Evolutionary conservation across 768 basidiomycete genomes (phyloP).

Genomic region (Rhodosporidiobolus sp.): DNA sequence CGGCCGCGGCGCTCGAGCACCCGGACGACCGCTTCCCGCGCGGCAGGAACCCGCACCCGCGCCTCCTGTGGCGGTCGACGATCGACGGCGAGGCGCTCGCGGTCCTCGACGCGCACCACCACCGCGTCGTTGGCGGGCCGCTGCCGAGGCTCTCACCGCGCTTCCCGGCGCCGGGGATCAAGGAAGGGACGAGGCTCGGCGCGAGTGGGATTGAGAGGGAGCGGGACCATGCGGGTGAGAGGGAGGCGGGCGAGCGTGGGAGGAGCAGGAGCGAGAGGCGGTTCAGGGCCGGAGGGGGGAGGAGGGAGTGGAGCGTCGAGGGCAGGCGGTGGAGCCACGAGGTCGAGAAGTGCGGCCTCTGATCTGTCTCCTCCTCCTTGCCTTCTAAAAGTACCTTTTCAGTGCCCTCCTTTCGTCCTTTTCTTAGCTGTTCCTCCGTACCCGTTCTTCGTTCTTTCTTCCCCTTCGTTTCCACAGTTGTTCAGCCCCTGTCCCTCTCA

Average conservation of each 20-base stretch:
- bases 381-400: no score
- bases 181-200: neutral
- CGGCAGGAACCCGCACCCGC: constrained; percentile 21
- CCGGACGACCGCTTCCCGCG: constrained; percentile 12
- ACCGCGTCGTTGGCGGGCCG: constrained; percentile 20
- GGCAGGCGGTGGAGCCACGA: constrained; percentile 26
- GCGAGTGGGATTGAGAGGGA: constrained; percentile 17
- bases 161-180: no score
- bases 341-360: constrained; percentile 29
- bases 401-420: no score
- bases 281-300: neutral
- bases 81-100: constrained; percentile 19
- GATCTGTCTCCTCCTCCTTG: neutral
- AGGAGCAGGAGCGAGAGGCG: constrained; percentile 17
- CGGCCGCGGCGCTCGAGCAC: neutral
- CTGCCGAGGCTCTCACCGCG: constrained; percentile 12
- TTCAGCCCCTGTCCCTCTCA: no score
- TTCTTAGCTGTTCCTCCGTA: no score
- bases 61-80: constrained; percentile 26
- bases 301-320: constrained; percentile 13
- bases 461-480: no score
- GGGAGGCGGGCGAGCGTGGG: constrained; percentile 14
- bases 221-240: constrained; percentile 19
- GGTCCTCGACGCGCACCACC: constrained; percentile 29
- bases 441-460: no score